Conservation (phyloP, 257 asterid genomes). For the Leonotis leonurus region DNA sequence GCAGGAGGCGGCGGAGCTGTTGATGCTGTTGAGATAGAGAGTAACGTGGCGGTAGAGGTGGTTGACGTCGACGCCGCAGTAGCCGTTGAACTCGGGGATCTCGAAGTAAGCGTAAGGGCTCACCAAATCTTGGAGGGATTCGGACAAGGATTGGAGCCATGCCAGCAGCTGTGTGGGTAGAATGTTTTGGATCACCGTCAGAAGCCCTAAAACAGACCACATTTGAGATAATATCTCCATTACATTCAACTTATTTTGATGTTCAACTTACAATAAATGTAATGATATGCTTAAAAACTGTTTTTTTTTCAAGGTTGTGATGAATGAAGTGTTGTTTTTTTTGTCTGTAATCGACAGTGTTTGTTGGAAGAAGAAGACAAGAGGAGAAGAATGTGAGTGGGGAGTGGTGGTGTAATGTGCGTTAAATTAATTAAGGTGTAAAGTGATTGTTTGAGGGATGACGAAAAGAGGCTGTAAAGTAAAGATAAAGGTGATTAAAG, state of each 20-base stretch:
- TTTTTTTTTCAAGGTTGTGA: not conserved
- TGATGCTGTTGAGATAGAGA: conserved; percentile 41
- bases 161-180: conserved; percentile 40
- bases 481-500: not conserved
- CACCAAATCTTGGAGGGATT: conserved; percentile 40
- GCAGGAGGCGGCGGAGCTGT: conserved; percentile 38
- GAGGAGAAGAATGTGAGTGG: not conserved
- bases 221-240: conserved; percentile 48
- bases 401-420: not conserved
- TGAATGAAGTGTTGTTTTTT: not conserved
- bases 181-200: conserved; percentile 40
- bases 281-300: too few species aligned
- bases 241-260: too few species aligned
- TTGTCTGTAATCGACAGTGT: not conserved
- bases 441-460: not conserved
- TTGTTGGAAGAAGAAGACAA: not conserved
- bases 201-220: conserved; percentile 48
- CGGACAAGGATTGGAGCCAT: conserved; percentile 30
- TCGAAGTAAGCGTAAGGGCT: conserved; percentile 43
- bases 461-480: not conserved
- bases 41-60: conserved; percentile 50
- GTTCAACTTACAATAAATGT: too few species aligned
- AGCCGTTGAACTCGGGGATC: conserved; percentile 48
- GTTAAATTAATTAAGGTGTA: not conserved
- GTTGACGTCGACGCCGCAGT: conserved; percentile 45